phyloP scores from a whole-genome alignment of 106 monocot species.

The Amphibolis antarctica region DNA sequence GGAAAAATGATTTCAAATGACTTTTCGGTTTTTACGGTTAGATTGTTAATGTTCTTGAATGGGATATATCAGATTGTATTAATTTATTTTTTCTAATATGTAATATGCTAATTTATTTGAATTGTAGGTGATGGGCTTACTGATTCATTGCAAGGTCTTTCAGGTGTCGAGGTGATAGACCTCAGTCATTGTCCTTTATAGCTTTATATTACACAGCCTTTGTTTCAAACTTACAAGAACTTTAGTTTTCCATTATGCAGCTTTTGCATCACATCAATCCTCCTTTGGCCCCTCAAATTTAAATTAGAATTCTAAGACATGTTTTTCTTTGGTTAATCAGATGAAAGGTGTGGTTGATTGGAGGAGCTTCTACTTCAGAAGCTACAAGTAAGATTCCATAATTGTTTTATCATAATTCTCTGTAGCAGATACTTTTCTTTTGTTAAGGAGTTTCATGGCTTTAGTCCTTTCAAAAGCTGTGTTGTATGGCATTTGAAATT shows the following conservation, averaged over 20 bases:
- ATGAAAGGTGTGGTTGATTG: slow-evolving; percentile 88
- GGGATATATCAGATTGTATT: slow-evolving; percentile 1
- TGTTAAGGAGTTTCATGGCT: too few species aligned
- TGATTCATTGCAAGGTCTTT: slow-evolving; percentile 70
- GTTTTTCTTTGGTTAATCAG: too few species aligned
- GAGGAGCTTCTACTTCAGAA: slow-evolving; percentile 81
- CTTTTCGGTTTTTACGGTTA: background rate
- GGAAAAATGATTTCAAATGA: background rate
- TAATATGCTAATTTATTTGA: background rate
- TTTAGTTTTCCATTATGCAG: too few species aligned
- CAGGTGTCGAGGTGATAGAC: slow-evolving; percentile 58
- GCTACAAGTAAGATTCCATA: slow-evolving; percentile 54
- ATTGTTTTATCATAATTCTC: slow-evolving; percentile 2
- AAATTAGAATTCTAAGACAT: too few species aligned
- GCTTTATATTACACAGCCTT: background rate
- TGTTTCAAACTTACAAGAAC: background rate
- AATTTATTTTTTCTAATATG: background rate
- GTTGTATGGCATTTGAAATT: too few species aligned
- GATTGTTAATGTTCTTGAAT: background rate
- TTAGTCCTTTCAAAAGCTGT: too few species aligned
- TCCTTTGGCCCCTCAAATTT: too few species aligned
- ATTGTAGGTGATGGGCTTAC: slow-evolving; percentile 75
- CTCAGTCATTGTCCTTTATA: background rate
- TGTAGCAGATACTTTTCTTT: background rate
- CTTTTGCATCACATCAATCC: too few species aligned